phyloP scores from a whole-genome alignment of 768 basidiomycete genomes.

The Vararia minispora region DNA sequence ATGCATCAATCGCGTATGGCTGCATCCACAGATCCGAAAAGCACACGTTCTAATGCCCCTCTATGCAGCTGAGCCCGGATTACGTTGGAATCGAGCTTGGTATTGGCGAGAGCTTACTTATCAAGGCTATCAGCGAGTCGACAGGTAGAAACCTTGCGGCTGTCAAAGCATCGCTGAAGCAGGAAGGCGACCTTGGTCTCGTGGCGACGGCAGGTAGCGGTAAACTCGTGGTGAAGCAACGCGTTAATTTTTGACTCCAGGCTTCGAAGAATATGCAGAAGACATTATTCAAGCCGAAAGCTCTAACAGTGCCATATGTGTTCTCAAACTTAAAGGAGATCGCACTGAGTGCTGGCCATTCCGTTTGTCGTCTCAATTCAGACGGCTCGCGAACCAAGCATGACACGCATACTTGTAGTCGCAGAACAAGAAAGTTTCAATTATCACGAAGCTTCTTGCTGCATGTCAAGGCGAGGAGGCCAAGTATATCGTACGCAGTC shows the following conservation, averaged over 20 bases:
- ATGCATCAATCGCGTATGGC: conserved; percentile 86
- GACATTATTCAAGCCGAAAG: conserved; percentile 89
- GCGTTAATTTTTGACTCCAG: conserved; percentile 40
- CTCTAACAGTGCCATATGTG: conserved; percentile 78
- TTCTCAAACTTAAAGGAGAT: conserved; percentile 89
- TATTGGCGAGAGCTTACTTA: conserved; percentile 87
- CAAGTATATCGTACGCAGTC: conserved; percentile 90
- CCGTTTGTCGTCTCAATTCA: conserved; percentile 35
- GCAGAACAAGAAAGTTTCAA: conserved; percentile 88
- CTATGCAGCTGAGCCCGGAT: conserved; percentile 75
- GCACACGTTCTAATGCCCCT: not conserved
- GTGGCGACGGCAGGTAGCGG: conserved; percentile 88
- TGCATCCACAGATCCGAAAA: not conserved
- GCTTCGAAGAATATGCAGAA: conserved; percentile 90
- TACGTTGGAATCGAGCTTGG: conserved; percentile 93
- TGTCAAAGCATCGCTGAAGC: conserved; percentile 88
- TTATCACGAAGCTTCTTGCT: conserved; percentile 89
- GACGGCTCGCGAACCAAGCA: conserved; percentile 3
- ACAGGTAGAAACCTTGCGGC: conserved; percentile 78
- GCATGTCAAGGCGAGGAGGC: conserved; percentile 88
- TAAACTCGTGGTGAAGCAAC: too few species aligned
- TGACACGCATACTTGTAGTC: conserved; percentile 39
- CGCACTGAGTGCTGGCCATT: conserved; percentile 73
- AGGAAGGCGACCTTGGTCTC: conserved; percentile 88
- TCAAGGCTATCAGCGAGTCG: conserved; percentile 92